These are phyloP conservation scores for Leptographium flavum DNA, from an alignment of 2,329 filamentous ascomycete genomes.

Conservation along the genomic window DNA sequence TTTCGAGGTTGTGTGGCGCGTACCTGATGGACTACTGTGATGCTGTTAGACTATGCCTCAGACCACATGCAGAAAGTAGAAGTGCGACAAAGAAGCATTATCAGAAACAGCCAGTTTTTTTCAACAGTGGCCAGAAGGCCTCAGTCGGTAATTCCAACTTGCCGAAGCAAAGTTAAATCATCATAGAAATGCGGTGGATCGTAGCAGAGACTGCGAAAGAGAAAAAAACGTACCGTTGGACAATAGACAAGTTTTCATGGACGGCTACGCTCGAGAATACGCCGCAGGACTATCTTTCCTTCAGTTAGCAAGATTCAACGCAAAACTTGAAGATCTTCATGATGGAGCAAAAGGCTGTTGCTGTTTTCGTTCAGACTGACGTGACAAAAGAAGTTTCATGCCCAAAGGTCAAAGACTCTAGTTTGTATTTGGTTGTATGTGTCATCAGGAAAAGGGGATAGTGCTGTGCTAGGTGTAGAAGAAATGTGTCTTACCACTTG, in stretches of 20 bases:
- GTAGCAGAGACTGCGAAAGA: background rate
- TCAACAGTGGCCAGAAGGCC: conserved; percentile 47
- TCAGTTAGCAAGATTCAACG: background rate
- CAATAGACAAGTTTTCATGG: background rate
- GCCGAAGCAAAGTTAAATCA: conserved; percentile 56
- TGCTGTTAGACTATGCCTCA: background rate
- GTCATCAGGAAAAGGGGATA: conserved; percentile 52
- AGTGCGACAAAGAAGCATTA: conserved; percentile 13
- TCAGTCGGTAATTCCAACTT: conserved; percentile 97
- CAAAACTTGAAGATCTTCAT: too few relatives aligned
- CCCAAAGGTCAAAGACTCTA: conserved; percentile 92
- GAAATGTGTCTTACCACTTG: conserved; percentile 13
- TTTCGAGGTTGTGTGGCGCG: conserved; percentile 9
- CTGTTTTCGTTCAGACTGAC: conserved; percentile 70
- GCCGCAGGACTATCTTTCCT: background rate
- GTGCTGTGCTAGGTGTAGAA: conserved; percentile 8
- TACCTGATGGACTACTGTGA: conserved; percentile 15
- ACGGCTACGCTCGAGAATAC: too few relatives aligned
- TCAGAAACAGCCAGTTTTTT: conserved; percentile 82
- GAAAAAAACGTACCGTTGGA: background rate
- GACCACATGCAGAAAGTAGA: background rate
- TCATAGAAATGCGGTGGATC: conserved; percentile 26
- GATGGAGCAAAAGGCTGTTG: background rate
- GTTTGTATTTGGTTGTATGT: conserved; percentile 79
- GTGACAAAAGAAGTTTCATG: conserved; percentile 81